Evolutionary conservation across 2,329 filamentous ascomycete species (phyloP).

Genomic region (Clarireedia monteithiana): DNA sequence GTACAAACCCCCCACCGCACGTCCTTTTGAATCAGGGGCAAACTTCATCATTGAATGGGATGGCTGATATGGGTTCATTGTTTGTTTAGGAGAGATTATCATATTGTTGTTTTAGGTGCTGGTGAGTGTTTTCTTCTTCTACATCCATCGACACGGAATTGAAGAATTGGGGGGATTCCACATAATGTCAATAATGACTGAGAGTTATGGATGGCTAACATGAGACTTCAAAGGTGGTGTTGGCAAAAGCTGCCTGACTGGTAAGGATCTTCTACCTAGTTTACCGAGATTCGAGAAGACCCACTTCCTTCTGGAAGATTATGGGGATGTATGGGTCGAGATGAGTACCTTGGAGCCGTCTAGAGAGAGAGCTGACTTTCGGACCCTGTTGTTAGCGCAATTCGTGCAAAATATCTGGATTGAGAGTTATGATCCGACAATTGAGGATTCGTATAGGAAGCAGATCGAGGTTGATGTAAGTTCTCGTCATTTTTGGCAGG

Average conservation of each 20-base stretch:
- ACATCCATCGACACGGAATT: not conserved
- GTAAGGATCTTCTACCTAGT: constrained; percentile 35
- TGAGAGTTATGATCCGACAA: constrained; percentile 57
- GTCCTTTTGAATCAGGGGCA: constrained; percentile 8
- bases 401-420: constrained; percentile 74
- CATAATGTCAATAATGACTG: not conserved
- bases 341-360: not conserved
- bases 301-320: constrained; percentile 1
- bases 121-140: constrained; percentile 31
- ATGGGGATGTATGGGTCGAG: not conserved
- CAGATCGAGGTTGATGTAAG: constrained; percentile 61
- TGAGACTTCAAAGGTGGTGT: constrained; percentile 50
- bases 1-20: not conserved
- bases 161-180: not conserved
- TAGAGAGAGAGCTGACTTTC: constrained; percentile 10
- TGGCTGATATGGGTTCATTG: not conserved
- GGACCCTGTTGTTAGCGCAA: constrained; percentile 44
- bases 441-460: constrained; percentile 54
- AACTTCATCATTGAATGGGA: not conserved
- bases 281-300: constrained; percentile 5
- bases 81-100: constrained; percentile 48
- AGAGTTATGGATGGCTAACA: constrained; percentile 15
- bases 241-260: constrained; percentile 68
- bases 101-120: constrained; percentile 58
- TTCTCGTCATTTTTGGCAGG: constrained; percentile 18